These are phyloP conservation scores for Penicillium decumbens DNA, from an alignment of 2,329 filamentous ascomycete genomes.

Conservation along the genomic window DNA sequence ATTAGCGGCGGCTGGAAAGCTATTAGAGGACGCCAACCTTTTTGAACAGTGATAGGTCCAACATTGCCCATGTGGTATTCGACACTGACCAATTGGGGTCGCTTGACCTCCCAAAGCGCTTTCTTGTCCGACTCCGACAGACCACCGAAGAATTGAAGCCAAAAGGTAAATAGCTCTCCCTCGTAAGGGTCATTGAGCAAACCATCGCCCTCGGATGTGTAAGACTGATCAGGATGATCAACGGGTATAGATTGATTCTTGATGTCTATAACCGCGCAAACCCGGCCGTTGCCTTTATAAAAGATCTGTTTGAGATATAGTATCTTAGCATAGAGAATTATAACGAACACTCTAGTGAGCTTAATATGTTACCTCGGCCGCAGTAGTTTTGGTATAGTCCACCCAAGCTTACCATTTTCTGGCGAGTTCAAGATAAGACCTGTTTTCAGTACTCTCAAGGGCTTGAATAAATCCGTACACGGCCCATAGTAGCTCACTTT, in stretches of 20 bases:
- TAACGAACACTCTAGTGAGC: too few relatives aligned
- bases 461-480: constrained; percentile 42
- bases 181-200: constrained; percentile 44
- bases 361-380: constrained; percentile 22
- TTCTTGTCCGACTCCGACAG: constrained; percentile 33
- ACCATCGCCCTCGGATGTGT: constrained; percentile 35
- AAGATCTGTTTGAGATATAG: constrained; percentile 28
- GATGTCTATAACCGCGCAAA: constrained; percentile 41
- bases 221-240: constrained; percentile 26
- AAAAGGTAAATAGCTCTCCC: constrained; percentile 43
- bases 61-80: constrained; percentile 37
- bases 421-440: constrained; percentile 30
- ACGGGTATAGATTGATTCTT: constrained; percentile 34
- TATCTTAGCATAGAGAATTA: too few relatives aligned
- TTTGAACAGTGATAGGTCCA: constrained; percentile 43
- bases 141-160: constrained; percentile 39
- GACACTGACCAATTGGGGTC: constrained; percentile 35
- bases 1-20: not conserved
- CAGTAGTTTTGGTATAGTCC: constrained; percentile 40
- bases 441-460: constrained; percentile 27
- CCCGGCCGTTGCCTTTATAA: constrained; percentile 36
- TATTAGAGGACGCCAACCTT: constrained; percentile 21
- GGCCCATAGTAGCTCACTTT: constrained; percentile 43
- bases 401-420: constrained; percentile 40
- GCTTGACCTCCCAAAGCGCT: constrained; percentile 39